A percentile compares a stretch with the other conserved stretches of the same genome.
These are phyloP conservation scores for Arthrocladium fulminans DNA, from an alignment of 2,329 filamentous ascomycete species.

Conservation along the genomic window DNA sequence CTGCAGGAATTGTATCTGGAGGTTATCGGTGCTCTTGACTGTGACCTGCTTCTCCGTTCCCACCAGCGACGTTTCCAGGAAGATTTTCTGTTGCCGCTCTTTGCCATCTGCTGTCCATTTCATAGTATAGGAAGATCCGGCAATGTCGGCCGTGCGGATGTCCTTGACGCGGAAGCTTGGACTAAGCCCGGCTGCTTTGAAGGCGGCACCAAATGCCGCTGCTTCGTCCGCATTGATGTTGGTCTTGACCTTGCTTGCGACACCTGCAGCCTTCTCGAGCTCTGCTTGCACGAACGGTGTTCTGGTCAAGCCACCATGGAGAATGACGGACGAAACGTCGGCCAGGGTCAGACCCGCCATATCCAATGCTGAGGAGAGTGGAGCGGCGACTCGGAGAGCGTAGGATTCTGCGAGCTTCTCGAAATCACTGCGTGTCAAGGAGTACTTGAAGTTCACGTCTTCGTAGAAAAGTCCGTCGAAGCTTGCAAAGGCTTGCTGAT, in stretches of 20 bases:
- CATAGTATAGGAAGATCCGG: constrained; percentile 64
- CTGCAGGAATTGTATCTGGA: constrained; percentile 72
- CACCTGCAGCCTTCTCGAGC: constrained; percentile 66
- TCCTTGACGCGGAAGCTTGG: constrained; percentile 97
- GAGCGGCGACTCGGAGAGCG: constrained; percentile 57
- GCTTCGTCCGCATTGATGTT: constrained; percentile 97
- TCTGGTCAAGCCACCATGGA: constrained; percentile 81
- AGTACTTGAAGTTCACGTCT: constrained; percentile 88
- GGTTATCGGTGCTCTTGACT: constrained; percentile 73
- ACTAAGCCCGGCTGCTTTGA: constrained; percentile 84
- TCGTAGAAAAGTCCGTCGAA: constrained; percentile 82
- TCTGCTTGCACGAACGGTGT: constrained; percentile 91
- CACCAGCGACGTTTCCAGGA: constrained; percentile 65
- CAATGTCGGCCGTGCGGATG: constrained; percentile 71
- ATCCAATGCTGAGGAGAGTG: constrained; percentile 65
- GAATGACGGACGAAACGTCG: constrained; percentile 81
- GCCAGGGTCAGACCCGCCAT: constrained; percentile 61
- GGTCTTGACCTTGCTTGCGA: constrained; percentile 69
- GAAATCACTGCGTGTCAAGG: constrained; percentile 69
- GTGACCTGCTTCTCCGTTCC: constrained; percentile 76
- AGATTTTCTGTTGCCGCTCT: constrained; percentile 70
- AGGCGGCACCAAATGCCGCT: constrained; percentile 89
- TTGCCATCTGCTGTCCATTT: constrained; percentile 67
- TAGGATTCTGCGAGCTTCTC: constrained; percentile 66
- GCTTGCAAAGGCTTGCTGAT: constrained; percentile 66